phyloP scores from a whole-genome alignment of 2,329 filamentous ascomycete genomes.

The Onygenales sp. region DNA sequence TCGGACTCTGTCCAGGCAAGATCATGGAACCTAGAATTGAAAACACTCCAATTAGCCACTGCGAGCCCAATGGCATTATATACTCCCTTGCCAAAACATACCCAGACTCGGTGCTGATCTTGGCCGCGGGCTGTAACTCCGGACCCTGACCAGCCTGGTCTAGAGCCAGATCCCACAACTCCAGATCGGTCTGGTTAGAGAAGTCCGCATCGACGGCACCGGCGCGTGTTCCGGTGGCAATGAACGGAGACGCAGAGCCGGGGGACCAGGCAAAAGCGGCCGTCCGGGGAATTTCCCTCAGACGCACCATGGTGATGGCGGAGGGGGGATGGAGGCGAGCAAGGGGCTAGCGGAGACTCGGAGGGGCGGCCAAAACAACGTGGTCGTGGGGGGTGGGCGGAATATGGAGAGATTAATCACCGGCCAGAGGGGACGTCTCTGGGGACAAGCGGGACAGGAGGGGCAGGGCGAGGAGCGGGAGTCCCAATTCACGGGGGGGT shows the following conservation, averaged over 20 bases:
- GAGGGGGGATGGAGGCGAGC: conserved; percentile 11
- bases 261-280: conserved; percentile 97
- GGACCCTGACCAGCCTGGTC: conserved; percentile 65
- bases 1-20: conserved; percentile 85
- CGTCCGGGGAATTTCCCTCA: conserved; percentile 92
- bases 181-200: conserved; percentile 91
- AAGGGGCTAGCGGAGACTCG: not conserved
- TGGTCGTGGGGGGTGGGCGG: not conserved
- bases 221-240: conserved; percentile 89
- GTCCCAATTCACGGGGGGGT: not conserved
- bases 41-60: not conserved
- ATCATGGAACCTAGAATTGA: conserved; percentile 70
- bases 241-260: conserved; percentile 63
- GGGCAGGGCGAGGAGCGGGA: not conserved
- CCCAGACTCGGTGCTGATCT: conserved; percentile 83
- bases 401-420: not conserved
- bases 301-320: conserved; percentile 67
- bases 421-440: not conserved
- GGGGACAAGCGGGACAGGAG: not conserved
- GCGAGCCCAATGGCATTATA: conserved; percentile 32
- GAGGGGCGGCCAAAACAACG: not conserved
- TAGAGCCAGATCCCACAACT: conserved; percentile 88
- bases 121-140: conserved; percentile 77
- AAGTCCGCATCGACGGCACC: conserved; percentile 96
- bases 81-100: conserved; percentile 73